phyloP scores from a whole-genome alignment of 805 yeast species.

The Tetrapisispora taiwanensis region DNA sequence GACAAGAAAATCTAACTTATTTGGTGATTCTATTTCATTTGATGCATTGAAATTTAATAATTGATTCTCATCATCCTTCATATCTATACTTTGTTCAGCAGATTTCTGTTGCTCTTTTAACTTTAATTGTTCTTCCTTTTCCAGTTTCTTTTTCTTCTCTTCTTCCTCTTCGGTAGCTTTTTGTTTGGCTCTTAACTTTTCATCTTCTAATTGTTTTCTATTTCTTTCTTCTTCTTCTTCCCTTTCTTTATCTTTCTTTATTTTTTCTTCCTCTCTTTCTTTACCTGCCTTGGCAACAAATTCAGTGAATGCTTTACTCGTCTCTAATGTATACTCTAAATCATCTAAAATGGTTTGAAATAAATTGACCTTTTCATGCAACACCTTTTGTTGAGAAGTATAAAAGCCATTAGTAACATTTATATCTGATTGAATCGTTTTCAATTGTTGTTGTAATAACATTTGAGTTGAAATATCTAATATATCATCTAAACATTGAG shows the following conservation, averaged over 20 bases:
- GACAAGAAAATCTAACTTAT: constrained; percentile 9
- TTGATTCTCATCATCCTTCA: constrained; percentile 5
- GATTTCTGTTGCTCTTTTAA: constrained; percentile 7
- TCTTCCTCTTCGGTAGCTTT: constrained; percentile 6
- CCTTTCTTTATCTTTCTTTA: constrained; percentile 23
- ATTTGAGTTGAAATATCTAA: constrained; percentile 27
- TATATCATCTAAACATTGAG: constrained; percentile 27
- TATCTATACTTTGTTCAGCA: constrained; percentile 6
- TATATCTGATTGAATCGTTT: constrained; percentile 24
- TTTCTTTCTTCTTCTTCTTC: constrained; percentile 21
- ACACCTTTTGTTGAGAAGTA: constrained; percentile 16
- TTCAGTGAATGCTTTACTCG: constrained; percentile 23
- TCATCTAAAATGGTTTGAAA: constrained; percentile 27
- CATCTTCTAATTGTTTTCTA: constrained; percentile 8
- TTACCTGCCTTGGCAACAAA: constrained; percentile 19
- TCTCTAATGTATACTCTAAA: constrained; percentile 21
- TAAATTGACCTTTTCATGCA: constrained; percentile 20
- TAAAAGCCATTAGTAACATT: constrained; percentile 21
- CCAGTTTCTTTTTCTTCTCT: constrained; percentile 5
- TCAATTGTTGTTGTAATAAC: constrained; percentile 28
- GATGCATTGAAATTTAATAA: background rate
- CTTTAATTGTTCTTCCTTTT: constrained; percentile 6
- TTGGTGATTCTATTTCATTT: constrained; percentile 6
- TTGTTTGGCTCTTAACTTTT: constrained; percentile 2
- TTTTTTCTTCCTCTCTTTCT: constrained; percentile 19